Evolutionary conservation across 2,329 filamentous ascomycete genomes (phyloP).

Genomic region (Chaetomium sp.): DNA sequence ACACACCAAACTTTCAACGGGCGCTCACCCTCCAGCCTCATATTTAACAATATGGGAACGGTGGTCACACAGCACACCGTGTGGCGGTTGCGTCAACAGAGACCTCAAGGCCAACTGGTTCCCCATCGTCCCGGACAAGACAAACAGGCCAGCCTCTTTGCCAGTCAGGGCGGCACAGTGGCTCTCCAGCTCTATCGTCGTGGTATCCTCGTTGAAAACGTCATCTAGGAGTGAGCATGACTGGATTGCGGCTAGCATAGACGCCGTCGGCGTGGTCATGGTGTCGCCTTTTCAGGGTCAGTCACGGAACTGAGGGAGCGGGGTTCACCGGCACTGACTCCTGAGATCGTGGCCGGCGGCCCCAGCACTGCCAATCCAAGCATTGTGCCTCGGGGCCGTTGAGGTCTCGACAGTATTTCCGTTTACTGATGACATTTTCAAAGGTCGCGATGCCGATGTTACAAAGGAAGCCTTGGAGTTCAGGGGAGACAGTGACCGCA

Average conservation of each 20-base stretch:
- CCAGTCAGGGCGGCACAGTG: slow-evolving; percentile 72
- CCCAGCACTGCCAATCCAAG: slow-evolving; percentile 41
- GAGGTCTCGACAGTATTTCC: neutral
- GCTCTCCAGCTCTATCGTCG: slow-evolving; percentile 73
- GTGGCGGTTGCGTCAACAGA: slow-evolving; percentile 76
- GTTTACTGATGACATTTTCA: slow-evolving; percentile 22
- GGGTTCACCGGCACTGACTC: slow-evolving; percentile 34
- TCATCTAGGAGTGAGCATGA: slow-evolving; percentile 79
- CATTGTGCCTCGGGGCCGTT: slow-evolving; percentile 25
- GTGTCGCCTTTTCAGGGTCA: slow-evolving; percentile 49
- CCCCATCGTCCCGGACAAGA: slow-evolving; percentile 90
- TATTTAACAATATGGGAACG: slow-evolving; percentile 75
- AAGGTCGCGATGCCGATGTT: slow-evolving; percentile 11
- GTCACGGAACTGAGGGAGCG: neutral
- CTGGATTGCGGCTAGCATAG: slow-evolving; percentile 80
- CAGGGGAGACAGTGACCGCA: neutral
- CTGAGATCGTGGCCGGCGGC: slow-evolving; percentile 40
- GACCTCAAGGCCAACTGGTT: slow-evolving; percentile 84
- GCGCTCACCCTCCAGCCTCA: slow-evolving; percentile 60
- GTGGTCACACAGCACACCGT: slow-evolving; percentile 77
- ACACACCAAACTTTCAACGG: neutral
- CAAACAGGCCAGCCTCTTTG: slow-evolving; percentile 77
- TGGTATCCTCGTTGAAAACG: slow-evolving; percentile 77
- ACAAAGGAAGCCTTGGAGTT: neutral
- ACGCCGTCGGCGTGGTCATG: slow-evolving; percentile 72